Percentiles rank a stretch among this genome's conserved stretches.
Evolutionary conservation across 441 rosid genomes (phyloP).

Genomic region (Biscutella laevigata): DNA sequence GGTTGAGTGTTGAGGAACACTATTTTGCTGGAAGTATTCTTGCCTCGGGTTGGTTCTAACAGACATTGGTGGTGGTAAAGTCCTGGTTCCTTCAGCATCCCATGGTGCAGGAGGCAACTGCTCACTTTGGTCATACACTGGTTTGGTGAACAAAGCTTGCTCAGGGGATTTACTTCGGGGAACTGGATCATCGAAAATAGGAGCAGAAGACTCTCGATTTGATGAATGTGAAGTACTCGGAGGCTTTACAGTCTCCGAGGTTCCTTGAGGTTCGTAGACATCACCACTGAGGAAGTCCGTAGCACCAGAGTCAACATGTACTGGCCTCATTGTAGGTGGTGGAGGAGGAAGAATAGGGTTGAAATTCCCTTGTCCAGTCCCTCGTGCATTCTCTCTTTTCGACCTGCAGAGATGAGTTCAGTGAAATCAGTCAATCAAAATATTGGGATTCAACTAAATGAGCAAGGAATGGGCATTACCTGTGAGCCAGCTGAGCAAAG

Average conservation of each 20-base stretch:
- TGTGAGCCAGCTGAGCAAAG: constrained; percentile 73
- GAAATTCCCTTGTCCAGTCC: constrained; percentile 29
- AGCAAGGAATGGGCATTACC: constrained; percentile 31
- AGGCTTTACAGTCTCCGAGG: constrained; percentile 31
- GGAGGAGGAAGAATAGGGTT: constrained; percentile 78
- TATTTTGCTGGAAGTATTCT: constrained; percentile 50
- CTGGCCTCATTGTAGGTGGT: constrained; percentile 64
- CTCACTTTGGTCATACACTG: constrained; percentile 52
- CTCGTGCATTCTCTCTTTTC: constrained; percentile 51
- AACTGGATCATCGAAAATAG: constrained; percentile 37
- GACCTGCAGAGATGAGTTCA: constrained; percentile 39
- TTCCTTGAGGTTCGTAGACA: constrained; percentile 45
- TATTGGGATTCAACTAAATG: neutral
- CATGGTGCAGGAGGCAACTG: constrained; percentile 68
- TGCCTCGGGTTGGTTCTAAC: constrained; percentile 61
- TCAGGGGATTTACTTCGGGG: constrained; percentile 49
- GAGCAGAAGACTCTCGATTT: constrained; percentile 31
- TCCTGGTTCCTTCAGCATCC: constrained; percentile 40
- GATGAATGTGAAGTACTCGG: constrained; percentile 35
- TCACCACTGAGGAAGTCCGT: constrained; percentile 91
- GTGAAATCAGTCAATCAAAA: neutral
- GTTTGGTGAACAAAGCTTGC: constrained; percentile 45
- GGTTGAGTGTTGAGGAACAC: constrained; percentile 40
- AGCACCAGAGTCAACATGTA: constrained; percentile 36
- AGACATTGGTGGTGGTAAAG: constrained; percentile 73